Evolutionary conservation across 805 yeast species (phyloP), one percentile per base, ranked within the genome.

Genomic region (Candida easanensis): DNA sequence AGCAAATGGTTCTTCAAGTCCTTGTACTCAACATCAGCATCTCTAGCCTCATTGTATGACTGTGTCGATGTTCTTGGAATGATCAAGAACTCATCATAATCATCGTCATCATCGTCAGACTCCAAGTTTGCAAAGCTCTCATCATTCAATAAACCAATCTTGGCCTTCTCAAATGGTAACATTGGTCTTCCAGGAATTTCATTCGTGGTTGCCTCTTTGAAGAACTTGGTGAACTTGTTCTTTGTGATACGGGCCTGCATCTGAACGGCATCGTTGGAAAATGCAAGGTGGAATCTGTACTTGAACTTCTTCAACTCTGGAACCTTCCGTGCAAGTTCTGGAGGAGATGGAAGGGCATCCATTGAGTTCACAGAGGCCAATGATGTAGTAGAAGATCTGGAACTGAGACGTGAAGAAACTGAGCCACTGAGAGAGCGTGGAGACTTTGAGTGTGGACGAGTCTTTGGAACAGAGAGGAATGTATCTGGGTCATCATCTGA

Each of bases 281-380:
- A 55, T 4, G 68, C 62, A 28, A 77, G 54, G 30, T 74, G 77
- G 55, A 74, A 76, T 51, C 64, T 73, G 55, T 64, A 72, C 19
- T 64, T 50, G n/a, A 77, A 79, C 31, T 75, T 54, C 22, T 64
- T 57, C 9, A 74, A 60, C 21, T 71, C 75, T 3, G 80, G 78
- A 0, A 74, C 69, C 6, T 67, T 53, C 35, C 57, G 61, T 34
- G 63, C 59, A 28, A 79, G 54, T 46, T 75, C 79, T 3, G 77
- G 77, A 6, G 79, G 78, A 4, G 56, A 28, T 5, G 65, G 65
- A 1, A 62, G 42, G 4, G 61, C 45, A 14, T 58, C 61, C 58
- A 56, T 56, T 8, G 55, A 42, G 9, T 47, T 34, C 17, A 39
- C 4, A 5, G 42, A 46, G 17, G 39, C 35, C 3, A 44, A 15